Conservation (phyloP, 78 protist species). For the Blattamonas nauphoetae region DNA sequence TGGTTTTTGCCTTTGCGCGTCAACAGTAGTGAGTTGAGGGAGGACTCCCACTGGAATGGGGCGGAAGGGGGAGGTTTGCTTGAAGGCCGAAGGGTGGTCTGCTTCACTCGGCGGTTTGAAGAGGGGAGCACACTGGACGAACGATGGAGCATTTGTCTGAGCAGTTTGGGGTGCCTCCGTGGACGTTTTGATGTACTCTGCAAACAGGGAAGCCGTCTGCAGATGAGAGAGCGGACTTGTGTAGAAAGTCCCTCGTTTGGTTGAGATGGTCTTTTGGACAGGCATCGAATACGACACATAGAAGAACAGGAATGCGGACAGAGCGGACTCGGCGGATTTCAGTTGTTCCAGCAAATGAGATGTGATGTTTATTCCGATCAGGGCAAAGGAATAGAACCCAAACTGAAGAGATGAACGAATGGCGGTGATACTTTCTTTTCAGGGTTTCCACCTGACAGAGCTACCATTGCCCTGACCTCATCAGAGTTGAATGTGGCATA, state of each 20-base stretch:
- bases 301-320: background rate
- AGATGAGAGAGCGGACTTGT: background rate
- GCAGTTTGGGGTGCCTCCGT: background rate
- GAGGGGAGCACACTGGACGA: background rate
- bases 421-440: background rate
- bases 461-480: background rate
- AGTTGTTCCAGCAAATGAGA: background rate
- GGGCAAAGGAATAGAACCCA: background rate
- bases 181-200: background rate
- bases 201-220: background rate
- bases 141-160: background rate
- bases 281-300: background rate
- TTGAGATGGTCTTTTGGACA: background rate
- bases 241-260: background rate
- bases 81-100: background rate
- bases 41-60: background rate
- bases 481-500: background rate
- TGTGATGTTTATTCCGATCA: background rate
- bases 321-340: background rate
- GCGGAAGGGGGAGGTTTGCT: background rate
- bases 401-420: background rate
- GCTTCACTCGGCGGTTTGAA: background rate
- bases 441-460: background rate
- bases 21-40: background rate
- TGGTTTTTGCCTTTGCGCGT: too few relatives aligned